phyloP scores from a whole-genome alignment of 257 asterid species.

The Striga asiatica region DNA sequence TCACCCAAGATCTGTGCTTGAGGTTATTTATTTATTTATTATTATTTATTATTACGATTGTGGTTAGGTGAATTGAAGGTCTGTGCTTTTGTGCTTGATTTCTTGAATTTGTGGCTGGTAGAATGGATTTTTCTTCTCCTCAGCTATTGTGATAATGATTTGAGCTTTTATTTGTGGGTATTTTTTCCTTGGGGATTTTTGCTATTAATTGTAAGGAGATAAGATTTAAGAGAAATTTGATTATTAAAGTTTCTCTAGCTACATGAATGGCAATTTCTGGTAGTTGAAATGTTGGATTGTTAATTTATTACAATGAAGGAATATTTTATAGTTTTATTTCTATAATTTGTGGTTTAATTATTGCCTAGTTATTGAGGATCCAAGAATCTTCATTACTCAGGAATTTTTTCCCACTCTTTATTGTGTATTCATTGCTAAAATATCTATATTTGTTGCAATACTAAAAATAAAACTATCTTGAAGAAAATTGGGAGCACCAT shows the following conservation, averaged over 20 bases:
- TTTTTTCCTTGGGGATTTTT: neutral
- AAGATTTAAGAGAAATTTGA: neutral
- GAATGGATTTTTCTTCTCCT: neutral
- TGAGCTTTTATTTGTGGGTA: conserved; percentile 11
- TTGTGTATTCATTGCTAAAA: neutral
- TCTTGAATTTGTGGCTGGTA: neutral
- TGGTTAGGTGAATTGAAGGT: neutral
- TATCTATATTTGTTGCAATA: neutral
- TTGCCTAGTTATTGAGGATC: conserved; percentile 12
- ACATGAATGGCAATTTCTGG: neutral
- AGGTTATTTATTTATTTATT: too few relatives aligned
- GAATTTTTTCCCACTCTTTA: neutral
- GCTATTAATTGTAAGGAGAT: neutral
- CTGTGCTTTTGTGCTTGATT: neutral
- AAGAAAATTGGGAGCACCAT: neutral
- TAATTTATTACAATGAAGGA: conserved; percentile 17
- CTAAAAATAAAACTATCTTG: neutral
- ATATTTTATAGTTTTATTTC: neutral
- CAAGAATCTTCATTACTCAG: neutral
- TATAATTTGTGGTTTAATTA: conserved; percentile 12
- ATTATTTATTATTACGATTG: too few relatives aligned
- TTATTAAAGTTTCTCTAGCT: conserved; percentile 11
- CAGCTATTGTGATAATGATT: neutral
- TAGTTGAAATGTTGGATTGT: conserved; percentile 14
- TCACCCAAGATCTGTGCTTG: neutral